Conservation (phyloP, 331 rosid species). For the Quercus lobata region DNA sequence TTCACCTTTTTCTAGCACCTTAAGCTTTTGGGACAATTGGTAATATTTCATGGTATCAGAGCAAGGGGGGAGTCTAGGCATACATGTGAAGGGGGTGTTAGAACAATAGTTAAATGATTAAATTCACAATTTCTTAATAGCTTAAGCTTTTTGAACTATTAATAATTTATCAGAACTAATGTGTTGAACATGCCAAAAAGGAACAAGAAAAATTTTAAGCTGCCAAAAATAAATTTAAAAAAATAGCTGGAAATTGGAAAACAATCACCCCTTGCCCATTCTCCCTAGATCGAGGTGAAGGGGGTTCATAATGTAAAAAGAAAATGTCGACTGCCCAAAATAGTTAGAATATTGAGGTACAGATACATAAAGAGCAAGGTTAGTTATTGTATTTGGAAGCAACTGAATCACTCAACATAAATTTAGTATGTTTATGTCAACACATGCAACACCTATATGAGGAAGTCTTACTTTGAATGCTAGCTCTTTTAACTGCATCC, state of each 20-base stretch:
- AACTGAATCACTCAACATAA: not conserved
- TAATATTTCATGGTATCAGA: too few species aligned
- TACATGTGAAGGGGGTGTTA: too few species aligned
- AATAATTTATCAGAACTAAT: too few species aligned
- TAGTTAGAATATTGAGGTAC: not conserved
- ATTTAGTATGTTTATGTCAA: not conserved
- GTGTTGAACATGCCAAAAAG: not conserved
- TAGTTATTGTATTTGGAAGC: not conserved
- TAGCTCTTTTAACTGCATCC: constrained; percentile 76
- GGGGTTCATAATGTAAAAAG: too few species aligned
- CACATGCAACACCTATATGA: constrained; percentile 14
- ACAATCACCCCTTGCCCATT: too few species aligned
- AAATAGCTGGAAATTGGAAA: not conserved
- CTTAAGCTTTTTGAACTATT: too few species aligned
- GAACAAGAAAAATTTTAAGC: not conserved
- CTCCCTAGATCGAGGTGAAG: too few species aligned
- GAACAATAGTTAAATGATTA: too few species aligned
- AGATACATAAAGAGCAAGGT: not conserved
- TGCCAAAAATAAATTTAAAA: not conserved
- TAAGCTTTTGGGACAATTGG: too few species aligned
- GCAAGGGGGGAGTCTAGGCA: too few species aligned
- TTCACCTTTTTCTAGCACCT: too few species aligned
- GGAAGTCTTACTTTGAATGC: constrained; percentile 65
- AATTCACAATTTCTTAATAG: too few species aligned
- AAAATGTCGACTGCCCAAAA: not conserved